Base-by-base conservation (phyloP, 2,329 filamentous ascomycete species). In the Colletotrichum filicis region DNA sequence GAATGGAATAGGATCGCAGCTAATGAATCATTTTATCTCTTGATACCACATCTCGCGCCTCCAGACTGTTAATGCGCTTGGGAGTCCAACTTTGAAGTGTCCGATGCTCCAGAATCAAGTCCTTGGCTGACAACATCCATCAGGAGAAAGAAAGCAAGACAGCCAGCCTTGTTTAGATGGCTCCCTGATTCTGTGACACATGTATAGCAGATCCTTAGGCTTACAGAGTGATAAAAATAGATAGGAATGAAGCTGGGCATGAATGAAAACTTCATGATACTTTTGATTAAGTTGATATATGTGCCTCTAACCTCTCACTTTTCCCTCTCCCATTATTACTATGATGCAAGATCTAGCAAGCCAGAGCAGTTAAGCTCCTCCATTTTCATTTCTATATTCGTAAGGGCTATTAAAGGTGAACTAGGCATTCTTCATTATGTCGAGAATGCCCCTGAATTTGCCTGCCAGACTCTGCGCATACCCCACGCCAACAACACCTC, bases 401-500 rank as follows among this genome's bases (percentile, higher is more conserved):
- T 32, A 22, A 35, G 14, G 4, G 6, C 12, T 8, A 5, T 16
- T 32, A n/a, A 42, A 22, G 7, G 11, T 16, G 12, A 28, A 35
- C 74, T 46, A 86, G 78, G 81, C 81, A 74, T 88, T 87, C 76
- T 81, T 80, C 66, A 87, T 65, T 37, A 88, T 82, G 68, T 82
- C 83, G 19, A 78, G 67, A 58, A 88, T 58, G 5, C 84, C 86
- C 64, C 78, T 76, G 24, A 82, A 64, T 80, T 86, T 88, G 26
- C 80, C 82, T 1, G 62, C 73, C 5, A 83, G 71, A 24, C 73
- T 79, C 69, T 85, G 75, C 7, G 86, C 90, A 78, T 93, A 92
- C 11, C 91, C 91, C 19, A 92, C 73, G 71, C 90, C 87, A 12
- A 92, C 87, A 6, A 93, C 85, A 1, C 89, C 90, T 75, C 85